Conservation (phyloP, 2,329 filamentous ascomycete genomes). For the Fusarium drepaniforme region DNA sequence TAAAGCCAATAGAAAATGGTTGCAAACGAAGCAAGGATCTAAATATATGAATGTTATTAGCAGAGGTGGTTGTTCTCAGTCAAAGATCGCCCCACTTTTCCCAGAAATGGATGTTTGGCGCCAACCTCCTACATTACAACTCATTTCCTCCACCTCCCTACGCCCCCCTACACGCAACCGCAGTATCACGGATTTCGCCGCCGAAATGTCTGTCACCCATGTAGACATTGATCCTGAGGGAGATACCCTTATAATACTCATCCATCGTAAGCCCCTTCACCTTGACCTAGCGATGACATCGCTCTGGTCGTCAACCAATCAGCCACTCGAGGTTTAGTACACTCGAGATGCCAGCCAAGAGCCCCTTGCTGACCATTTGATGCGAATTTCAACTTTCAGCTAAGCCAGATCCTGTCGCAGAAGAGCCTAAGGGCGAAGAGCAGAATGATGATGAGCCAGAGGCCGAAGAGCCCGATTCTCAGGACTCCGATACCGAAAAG, state of each 20-base stretch:
- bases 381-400: background rate
- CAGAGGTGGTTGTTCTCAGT: no score
- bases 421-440: background rate
- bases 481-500: no score
- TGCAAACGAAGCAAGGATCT: no score
- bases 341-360: background rate
- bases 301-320: rapidly evolving
- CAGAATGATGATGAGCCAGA: background rate
- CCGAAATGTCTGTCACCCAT: background rate
- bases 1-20: no score
- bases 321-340: background rate
- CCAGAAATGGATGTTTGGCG: background rate
- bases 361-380: background rate
- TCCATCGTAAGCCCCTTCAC: rapidly evolving
- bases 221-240: slow-evolving; percentile 1
- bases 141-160: background rate
- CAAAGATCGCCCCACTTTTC: no score
- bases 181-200: rapidly evolving
- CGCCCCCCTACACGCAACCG: background rate
- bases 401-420: background rate
- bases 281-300: background rate
- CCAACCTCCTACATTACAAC: background rate
- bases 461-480: background rate
- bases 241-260: background rate
- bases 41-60: no score